Conservation (phyloP, 179 eudicot genomes). For the Actinidia polygama region DNA sequence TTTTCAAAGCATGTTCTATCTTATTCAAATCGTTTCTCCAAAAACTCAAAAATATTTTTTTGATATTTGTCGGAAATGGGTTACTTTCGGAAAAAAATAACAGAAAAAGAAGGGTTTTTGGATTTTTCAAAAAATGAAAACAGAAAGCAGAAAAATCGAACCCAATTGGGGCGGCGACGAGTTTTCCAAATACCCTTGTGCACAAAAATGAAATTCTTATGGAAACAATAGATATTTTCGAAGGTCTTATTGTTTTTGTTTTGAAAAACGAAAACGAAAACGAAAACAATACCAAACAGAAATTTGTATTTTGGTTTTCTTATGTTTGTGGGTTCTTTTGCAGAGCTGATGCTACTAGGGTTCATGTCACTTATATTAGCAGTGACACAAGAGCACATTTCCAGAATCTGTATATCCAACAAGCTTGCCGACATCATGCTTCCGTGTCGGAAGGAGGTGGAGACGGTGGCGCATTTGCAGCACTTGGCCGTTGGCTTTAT, state of each 20-base stretch:
- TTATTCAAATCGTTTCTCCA: too few relatives aligned
- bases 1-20: too few relatives aligned
- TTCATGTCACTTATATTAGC: slow-evolving; percentile 35
- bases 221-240: background rate
- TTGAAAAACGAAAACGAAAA: background rate
- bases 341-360: slow-evolving; percentile 48
- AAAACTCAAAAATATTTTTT: too few relatives aligned
- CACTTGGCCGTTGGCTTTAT: background rate
- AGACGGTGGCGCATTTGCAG: slow-evolving; percentile 2
- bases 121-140: too few relatives aligned
- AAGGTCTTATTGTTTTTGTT: background rate
- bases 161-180: too few relatives aligned
- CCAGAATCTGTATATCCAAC: slow-evolving; percentile 32
- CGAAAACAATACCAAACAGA: background rate
- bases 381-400: slow-evolving; percentile 19
- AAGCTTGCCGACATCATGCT: slow-evolving; percentile 28
- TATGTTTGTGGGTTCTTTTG: background rate
- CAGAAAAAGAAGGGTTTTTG: too few relatives aligned
- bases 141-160: too few relatives aligned
- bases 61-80: too few relatives aligned
- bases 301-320: background rate
- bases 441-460: slow-evolving; percentile 24
- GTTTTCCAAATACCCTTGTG: too few relatives aligned
- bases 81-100: too few relatives aligned
- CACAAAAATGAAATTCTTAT: background rate